These are phyloP conservation scores for Chlamydomonas asymmetrica DNA, from an alignment of 139 green algal genomes.

Conservation along the genomic window DNA sequence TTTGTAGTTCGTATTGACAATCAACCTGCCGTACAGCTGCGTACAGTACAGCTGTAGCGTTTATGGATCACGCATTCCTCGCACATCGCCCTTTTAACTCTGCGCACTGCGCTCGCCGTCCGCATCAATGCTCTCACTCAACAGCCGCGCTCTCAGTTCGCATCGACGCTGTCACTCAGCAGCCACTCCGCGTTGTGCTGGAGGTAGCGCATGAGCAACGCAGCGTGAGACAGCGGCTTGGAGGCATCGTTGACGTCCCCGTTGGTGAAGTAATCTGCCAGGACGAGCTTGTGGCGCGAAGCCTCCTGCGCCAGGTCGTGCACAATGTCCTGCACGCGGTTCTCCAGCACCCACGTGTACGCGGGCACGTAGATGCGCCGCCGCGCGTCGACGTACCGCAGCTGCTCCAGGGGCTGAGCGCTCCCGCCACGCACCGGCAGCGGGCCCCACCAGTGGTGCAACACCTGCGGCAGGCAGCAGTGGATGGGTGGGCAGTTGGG, in stretches of 20 bases:
- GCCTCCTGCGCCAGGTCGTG: neutral
- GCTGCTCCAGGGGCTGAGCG: neutral
- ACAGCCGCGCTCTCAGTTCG: too few species aligned
- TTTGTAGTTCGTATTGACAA: too few species aligned
- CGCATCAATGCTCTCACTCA: too few species aligned
- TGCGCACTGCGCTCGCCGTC: too few species aligned
- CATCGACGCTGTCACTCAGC: too few species aligned
- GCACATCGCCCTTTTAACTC: too few species aligned
- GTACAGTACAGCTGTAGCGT: too few species aligned
- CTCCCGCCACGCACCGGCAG: neutral
- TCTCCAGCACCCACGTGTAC: neutral
- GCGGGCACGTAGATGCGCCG: neutral
- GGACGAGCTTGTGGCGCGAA: neutral
- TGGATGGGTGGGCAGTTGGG: too few species aligned
- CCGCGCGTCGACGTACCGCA: neutral
- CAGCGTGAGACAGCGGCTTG: neutral
- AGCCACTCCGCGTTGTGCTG: neutral
- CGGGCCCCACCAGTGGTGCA: neutral
- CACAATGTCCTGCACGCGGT: neutral
- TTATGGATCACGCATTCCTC: too few species aligned
- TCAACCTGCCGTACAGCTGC: too few species aligned
- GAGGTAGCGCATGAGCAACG: neutral
- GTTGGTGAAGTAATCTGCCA: neutral
- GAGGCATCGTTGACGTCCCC: neutral
- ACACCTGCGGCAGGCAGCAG: too few species aligned